Base-by-base conservation (phyloP, 2,329 filamentous ascomycete species). In the Claviceps purpurea region DNA sequence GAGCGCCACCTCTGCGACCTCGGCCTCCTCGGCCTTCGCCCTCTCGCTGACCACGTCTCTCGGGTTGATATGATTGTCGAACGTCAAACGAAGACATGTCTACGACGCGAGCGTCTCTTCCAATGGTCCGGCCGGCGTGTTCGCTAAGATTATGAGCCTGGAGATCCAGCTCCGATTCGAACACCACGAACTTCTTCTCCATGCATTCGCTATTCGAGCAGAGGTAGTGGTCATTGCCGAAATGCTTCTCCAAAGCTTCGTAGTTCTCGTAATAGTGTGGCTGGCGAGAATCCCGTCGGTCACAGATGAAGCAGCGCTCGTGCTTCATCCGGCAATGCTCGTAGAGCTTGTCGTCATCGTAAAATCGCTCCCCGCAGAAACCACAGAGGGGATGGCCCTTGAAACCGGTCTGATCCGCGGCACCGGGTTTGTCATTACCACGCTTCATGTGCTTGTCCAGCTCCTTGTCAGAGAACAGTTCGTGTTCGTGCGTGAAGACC, bases 111-210 rank as follows among this genome's bases (percentile, higher is more conserved):
- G 89, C 87, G 65, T 96, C 91, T 61, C 89, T 77, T 52, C 89
- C 76, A 2, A 85, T 82, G 58, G 91, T 86, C 62, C 95, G 96
- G 8, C 89, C 88, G 0, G 84, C 88, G 64, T 98, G 93, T 51
- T 84, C 79, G 59, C 86, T 84, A 10, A 98, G 70, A 65, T 95
- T 88, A 68, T 98, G 93, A 3, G 86, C 93, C 66, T 97, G 95
- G 47, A 98, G 71, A 62, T 98, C 93, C 74, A 98, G 83, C 62
- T 96, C 88, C 0, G 89, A 90, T 52, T 89, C 88, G 60, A 98
- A 98, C 0, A 97, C 93, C 34, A 97, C 86, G 64, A 97, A 96
- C 65, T 96, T 97, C 78, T 95, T 95, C 60, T 97, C 93, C 62
- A 93, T 65, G 62, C 93, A 98, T 63, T 95, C 90, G 51, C 78